phyloP scores from a whole-genome alignment of 2,329 filamentous ascomycete genomes.

The Colletotrichum theobromicola region DNA sequence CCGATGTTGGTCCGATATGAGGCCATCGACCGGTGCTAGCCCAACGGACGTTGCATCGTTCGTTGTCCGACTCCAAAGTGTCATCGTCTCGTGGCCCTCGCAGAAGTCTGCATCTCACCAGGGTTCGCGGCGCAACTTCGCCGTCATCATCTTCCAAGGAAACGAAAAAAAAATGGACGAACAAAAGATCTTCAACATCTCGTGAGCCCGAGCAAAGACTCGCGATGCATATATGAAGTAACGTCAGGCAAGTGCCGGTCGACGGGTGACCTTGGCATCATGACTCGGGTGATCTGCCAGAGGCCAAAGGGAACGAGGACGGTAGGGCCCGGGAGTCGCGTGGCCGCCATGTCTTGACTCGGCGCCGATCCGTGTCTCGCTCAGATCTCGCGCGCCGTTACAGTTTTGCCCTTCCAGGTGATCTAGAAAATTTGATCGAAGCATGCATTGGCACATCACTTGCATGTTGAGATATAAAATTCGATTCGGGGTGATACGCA shows the following conservation, averaged over 20 bases:
- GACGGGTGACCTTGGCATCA: constrained; percentile 7
- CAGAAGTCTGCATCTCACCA: not conserved
- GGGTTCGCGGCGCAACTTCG: not conserved
- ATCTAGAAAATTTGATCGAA: not conserved
- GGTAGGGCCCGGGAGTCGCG: constrained; percentile 1
- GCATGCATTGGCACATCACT: not conserved
- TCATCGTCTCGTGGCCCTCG: not conserved
- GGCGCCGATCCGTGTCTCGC: constrained; percentile 12
- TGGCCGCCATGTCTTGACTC: constrained; percentile 16
- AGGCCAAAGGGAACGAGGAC: not conserved
- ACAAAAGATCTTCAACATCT: not conserved
- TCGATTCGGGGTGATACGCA: not conserved
- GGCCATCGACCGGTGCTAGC: not conserved
- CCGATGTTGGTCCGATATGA: not conserved
- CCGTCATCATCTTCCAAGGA: not conserved
- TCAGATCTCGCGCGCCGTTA: constrained; percentile 5
- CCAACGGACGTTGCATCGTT: not conserved
- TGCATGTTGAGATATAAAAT: no score
- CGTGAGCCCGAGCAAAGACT: not conserved
- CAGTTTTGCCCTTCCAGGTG: not conserved
- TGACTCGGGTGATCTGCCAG: not conserved
- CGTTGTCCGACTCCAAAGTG: not conserved
- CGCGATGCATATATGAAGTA: constrained; percentile 6
- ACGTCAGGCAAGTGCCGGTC: not conserved
- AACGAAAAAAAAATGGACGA: not conserved